These are phyloP conservation scores for Rhizopogon vinicolor DNA, from an alignment of 768 basidiomycete species.

Conservation along the genomic window DNA sequence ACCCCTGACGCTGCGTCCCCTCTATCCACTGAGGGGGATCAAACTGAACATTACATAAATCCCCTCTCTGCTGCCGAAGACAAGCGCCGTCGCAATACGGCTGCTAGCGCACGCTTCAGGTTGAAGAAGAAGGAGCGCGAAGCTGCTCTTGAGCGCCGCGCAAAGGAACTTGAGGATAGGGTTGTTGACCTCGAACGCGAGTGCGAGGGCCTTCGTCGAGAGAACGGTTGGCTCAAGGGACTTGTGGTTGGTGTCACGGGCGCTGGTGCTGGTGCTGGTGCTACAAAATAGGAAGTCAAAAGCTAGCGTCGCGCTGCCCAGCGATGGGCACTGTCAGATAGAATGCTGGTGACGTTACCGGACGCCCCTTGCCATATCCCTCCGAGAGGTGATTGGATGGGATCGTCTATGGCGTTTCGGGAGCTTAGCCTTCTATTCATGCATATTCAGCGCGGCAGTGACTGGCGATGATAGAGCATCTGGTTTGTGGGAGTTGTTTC, in stretches of 20 bases:
- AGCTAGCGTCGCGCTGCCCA: not conserved
- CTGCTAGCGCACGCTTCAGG: slow-evolving; percentile 89
- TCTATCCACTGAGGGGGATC: slow-evolving; percentile 26
- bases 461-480: not conserved
- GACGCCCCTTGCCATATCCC: not conserved
- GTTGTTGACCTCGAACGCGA: slow-evolving; percentile 85
- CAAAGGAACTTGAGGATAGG: slow-evolving; percentile 78
- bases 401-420: not conserved
- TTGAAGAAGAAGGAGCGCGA: slow-evolving; percentile 97
- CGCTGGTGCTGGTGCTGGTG: slow-evolving; percentile 35
- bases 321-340: not conserved
- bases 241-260: slow-evolving; percentile 86
- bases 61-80: slow-evolving; percentile 65
- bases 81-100: slow-evolving; percentile 91
- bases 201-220: slow-evolving; percentile 81
- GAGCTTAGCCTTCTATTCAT: not conserved
- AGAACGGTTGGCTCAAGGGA: slow-evolving; percentile 92
- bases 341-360: not conserved
- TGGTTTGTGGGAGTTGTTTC: not conserved
- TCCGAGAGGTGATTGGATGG: not conserved
- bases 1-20: slow-evolving; percentile 13
- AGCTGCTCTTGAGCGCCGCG: slow-evolving; percentile 77
- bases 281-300: not conserved
- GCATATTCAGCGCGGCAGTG: not conserved
- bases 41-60: slow-evolving; percentile 9